Percentiles rank a stretch among this genome's conserved stretches.
Conservation (phyloP, 2,329 filamentous ascomycete species). For the Curvularia lunata region DNA sequence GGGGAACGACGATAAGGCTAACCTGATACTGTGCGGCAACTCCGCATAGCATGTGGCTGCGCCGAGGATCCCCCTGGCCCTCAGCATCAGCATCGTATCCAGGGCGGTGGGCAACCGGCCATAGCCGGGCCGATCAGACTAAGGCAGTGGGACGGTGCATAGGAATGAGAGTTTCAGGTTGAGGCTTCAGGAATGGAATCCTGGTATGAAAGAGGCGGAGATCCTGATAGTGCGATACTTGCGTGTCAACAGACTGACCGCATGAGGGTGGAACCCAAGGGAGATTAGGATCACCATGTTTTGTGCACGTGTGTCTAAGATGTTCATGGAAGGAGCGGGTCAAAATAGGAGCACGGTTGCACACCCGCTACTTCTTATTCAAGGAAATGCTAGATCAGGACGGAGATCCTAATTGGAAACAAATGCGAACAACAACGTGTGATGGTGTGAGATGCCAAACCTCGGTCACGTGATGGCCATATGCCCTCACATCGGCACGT, state of each 20-base stretch:
- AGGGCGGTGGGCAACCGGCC: neutral
- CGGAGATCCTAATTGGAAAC: neutral
- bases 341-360: neutral
- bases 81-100: no score
- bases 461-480: neutral
- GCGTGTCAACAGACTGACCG: no score
- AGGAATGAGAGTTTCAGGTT: neutral
- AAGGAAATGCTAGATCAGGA: neutral
- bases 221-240: neutral
- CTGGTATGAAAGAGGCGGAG: neutral
- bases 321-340: neutral
- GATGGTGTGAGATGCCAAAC: neutral
- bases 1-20: neutral
- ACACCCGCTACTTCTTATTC: neutral
- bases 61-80: neutral
- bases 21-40: neutral
- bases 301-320: neutral
- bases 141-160: neutral
- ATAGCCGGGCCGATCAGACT: neutral
- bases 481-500: neutral
- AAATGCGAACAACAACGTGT: neutral
- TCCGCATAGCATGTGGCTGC: no score
- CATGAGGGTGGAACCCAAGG: neutral
- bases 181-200: neutral
- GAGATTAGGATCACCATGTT: neutral